Base-by-base conservation (phyloP, 176 grass and related monocot species). In the Saccharum officinarum region DNA sequence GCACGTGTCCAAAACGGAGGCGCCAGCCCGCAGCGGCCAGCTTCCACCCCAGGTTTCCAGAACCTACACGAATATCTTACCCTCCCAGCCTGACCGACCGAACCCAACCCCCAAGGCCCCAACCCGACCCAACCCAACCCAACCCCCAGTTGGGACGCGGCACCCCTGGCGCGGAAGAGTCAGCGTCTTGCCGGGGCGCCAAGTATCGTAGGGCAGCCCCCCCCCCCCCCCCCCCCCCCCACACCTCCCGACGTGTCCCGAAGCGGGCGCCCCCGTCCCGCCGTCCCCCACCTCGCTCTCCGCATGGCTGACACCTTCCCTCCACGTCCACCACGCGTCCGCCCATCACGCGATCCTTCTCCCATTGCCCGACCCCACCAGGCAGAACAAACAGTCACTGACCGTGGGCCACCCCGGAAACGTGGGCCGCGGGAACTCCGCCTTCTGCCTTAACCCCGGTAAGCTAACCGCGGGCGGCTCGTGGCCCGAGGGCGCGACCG, bases 201-300 rank as follows among this genome's bases (percentile, higher is more conserved):
- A n/a, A 60, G 57, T 39, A n/a, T 37, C 73, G 16, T 30, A 71
- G 49, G 64, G 46, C 71, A 46, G 23, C 11, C 4, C 23, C 37
- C 47, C 37, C n/a, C n/a, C n/a, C 75, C n/a, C n/a, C n/a, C n/a
- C n/a, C n/a, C n/a, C n/a, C n/a, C n/a, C n/a, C n/a, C n/a, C n/a
- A 8, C n/a, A 6, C 36, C 39, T 8, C 79, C 17, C 67, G 75
- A 91, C 94, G 92, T 97, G 92, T 97, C 94, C 94, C 45, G 25
- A n/a, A 33, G 34, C 36, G 20, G 4, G 68, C 13, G 41, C 42
- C 14, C 64, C 55, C 50, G 57, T n/a, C n/a, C n/a, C n/a, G n/a
- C n/a, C n/a, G n/a, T 49, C 26, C 42, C 77, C 81, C 91, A 85
- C 47, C 47, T 77, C 74, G 74, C 50, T 18, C 10, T 1, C 74